These are phyloP conservation scores for Hirschfeldia incana DNA, from an alignment of 345 rosid species.

Conservation along the genomic window DNA sequence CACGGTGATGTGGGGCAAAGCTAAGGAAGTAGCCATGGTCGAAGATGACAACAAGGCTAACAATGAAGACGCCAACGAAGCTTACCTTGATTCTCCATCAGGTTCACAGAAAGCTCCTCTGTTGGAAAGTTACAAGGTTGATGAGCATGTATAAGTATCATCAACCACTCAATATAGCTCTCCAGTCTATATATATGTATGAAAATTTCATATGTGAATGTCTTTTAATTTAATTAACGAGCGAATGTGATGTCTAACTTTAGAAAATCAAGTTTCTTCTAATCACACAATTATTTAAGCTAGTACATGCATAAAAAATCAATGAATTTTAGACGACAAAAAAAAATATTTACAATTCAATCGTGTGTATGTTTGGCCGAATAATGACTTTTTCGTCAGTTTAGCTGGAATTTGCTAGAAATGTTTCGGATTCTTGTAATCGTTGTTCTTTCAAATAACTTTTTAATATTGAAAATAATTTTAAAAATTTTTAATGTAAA, in stretches of 20 bases:
- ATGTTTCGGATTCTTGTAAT: not conserved
- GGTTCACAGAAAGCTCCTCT: conserved; percentile 55
- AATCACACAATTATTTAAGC: not conserved
- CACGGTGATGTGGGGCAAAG: conserved; percentile 90
- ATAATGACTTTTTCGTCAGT: not conserved
- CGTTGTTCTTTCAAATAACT: not conserved
- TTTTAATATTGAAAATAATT: too few relatives aligned
- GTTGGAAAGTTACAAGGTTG: conserved; percentile 53
- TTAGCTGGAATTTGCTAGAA: not conserved
- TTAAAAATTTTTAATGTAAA: too few relatives aligned
- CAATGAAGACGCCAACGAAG: conserved; percentile 25
- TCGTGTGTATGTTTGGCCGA: not conserved
- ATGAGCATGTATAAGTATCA: conserved; percentile 40
- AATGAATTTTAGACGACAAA: not conserved
- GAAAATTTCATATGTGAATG: conserved; percentile 15
- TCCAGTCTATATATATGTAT: not conserved
- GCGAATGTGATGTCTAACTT: conserved; percentile 15
- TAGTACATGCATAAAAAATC: not conserved
- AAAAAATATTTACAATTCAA: not conserved
- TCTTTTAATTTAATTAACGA: conserved; percentile 23
- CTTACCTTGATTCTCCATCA: conserved; percentile 33
- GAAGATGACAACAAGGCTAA: conserved; percentile 43
- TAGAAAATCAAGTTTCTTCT: conserved; percentile 19
- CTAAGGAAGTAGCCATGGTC: conserved; percentile 55
- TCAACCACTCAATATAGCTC: not conserved